A percentile compares a stretch with the other conserved stretches of the same genome.
phyloP scores from a whole-genome alignment of 345 rosid genomes.

The Citrus reticulata region DNA sequence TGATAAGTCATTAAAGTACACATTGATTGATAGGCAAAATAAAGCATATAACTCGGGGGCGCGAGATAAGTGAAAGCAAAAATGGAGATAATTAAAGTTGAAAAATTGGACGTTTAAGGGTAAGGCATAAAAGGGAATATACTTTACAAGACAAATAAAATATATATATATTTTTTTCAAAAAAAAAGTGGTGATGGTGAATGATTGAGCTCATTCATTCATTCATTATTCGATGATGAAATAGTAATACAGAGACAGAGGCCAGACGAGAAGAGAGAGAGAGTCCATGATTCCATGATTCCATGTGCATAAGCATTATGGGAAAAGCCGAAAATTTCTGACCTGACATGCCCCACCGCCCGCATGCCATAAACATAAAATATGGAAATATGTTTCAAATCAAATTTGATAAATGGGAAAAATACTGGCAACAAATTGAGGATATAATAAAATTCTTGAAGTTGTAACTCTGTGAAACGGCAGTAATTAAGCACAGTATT shows the following conservation, averaged over 20 bases:
- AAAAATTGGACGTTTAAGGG: background rate
- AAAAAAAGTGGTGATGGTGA: no score
- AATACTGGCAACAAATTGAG: background rate
- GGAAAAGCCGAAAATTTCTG: background rate
- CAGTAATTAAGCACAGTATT: no score
- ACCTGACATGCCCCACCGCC: background rate
- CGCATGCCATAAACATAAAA: background rate
- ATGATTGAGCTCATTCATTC: no score
- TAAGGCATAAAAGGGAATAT: background rate
- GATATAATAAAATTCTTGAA: background rate
- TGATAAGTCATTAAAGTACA: background rate
- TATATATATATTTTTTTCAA: fast-evolving
- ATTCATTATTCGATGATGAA: no score
- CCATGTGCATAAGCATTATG: no score
- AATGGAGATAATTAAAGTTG: background rate
- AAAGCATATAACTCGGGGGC: background rate
- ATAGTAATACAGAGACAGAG: no score
- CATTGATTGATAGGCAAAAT: background rate
- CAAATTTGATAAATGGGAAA: no score
- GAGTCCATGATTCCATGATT: background rate
- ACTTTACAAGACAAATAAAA: no score
- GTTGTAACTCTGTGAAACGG: no score
- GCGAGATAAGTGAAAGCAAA: background rate
- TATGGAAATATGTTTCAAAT: background rate
- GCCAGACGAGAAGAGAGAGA: no score